Evolutionary conservation across 208 protist genomes (phyloP).

Genomic region (Leishmania mexicana): DNA sequence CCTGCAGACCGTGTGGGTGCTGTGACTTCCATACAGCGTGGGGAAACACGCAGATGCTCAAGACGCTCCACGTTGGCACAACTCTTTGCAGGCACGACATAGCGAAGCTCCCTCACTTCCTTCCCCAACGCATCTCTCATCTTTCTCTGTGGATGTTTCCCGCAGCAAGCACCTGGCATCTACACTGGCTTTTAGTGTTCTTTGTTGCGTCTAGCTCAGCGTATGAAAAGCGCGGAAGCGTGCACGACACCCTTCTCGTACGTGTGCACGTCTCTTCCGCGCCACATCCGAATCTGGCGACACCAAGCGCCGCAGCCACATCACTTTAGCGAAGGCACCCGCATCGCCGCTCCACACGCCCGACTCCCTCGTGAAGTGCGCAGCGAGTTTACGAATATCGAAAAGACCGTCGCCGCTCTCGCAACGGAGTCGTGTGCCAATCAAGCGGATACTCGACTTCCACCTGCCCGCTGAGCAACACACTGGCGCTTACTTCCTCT

Average conservation of each 20-base stretch:
- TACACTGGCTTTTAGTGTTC: background rate
- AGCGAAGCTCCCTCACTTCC: background rate
- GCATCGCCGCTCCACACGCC: background rate
- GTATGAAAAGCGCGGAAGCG: background rate
- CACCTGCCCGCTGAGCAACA: background rate
- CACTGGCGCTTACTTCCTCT: background rate
- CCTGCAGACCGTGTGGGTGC: background rate
- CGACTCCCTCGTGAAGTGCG: background rate
- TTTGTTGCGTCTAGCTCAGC: background rate
- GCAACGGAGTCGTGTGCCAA: background rate
- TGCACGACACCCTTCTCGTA: background rate
- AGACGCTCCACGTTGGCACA: background rate
- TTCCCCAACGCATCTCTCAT: background rate
- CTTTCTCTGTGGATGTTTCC: background rate
- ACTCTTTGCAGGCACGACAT: background rate
- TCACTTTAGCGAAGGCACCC: background rate
- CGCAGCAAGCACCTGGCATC: background rate
- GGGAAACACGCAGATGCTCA: background rate
- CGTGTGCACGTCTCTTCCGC: background rate
- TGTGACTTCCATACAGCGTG: background rate
- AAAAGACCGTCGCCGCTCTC: background rate
- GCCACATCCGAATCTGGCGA: background rate
- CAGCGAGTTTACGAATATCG: background rate
- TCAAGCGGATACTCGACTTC: background rate
- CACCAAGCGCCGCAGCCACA: background rate